These are phyloP conservation scores for Sodiomyces alkalinus DNA, from an alignment of 2,329 filamentous ascomycete species.

Conservation along the genomic window DNA sequence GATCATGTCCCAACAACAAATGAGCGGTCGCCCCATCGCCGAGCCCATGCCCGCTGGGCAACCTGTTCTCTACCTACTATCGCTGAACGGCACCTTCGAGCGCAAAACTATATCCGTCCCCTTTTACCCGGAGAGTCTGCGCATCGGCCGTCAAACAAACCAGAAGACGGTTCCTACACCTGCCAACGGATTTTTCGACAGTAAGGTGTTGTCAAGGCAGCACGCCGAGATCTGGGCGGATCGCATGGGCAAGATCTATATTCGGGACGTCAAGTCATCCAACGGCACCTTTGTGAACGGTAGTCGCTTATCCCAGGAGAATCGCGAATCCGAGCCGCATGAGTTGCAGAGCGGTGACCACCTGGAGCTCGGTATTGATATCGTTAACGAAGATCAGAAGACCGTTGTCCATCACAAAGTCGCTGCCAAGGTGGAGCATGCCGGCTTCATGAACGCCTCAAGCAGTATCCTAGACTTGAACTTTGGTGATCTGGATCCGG, in stretches of 20 bases:
- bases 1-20: slow-evolving; percentile 25
- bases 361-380: slow-evolving; percentile 91
- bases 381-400: slow-evolving; percentile 96
- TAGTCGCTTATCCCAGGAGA: slow-evolving; percentile 77
- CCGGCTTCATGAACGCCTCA: slow-evolving; percentile 62
- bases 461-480: slow-evolving; percentile 76
- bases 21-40: slow-evolving; percentile 46
- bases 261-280: slow-evolving; percentile 93
- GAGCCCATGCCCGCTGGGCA: slow-evolving; percentile 49
- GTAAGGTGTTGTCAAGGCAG: slow-evolving; percentile 89
- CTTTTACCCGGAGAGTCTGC: slow-evolving; percentile 81
- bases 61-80: slow-evolving; percentile 71
- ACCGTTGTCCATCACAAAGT: slow-evolving; percentile 98
- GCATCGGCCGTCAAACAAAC: slow-evolving; percentile 93
- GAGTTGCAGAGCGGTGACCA: slow-evolving; percentile 85
- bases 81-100: slow-evolving; percentile 92
- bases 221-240: slow-evolving; percentile 95
- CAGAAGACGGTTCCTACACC: slow-evolving; percentile 87
- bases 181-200: slow-evolving; percentile 91
- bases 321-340: slow-evolving; percentile 89
- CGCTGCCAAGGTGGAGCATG: slow-evolving; percentile 89
- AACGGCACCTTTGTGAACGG: slow-evolving; percentile 98
- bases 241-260: slow-evolving; percentile 76
- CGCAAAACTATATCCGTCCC: slow-evolving; percentile 92
- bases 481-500: slow-evolving; percentile 80